Percentiles rank a stretch among this genome's conserved stretches.
These are phyloP conservation scores for Lepidopterella palustris DNA, from an alignment of 495 filamentous ascomycete genomes.

Conservation along the genomic window DNA sequence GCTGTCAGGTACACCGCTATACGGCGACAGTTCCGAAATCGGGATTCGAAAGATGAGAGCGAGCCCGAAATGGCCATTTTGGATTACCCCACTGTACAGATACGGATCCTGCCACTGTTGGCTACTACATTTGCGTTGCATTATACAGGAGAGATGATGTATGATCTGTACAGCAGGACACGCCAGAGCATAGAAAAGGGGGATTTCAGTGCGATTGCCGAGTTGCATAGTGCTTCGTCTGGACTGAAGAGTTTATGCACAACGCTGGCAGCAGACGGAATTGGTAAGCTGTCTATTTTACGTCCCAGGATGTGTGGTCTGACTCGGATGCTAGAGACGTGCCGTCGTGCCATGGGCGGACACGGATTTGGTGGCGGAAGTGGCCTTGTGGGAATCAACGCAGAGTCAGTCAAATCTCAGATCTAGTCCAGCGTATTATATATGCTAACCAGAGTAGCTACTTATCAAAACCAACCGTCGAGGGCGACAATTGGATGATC, in stretches of 20 bases:
- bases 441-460: slow-evolving; percentile 24
- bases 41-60: slow-evolving; percentile 34
- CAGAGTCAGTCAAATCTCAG: slow-evolving; percentile 27
- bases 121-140: slow-evolving; percentile 47
- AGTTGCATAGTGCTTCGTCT: slow-evolving; percentile 45
- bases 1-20: slow-evolving; percentile 43
- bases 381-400: slow-evolving; percentile 44
- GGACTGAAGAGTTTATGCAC: slow-evolving; percentile 48
- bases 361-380: slow-evolving; percentile 47
- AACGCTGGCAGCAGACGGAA: slow-evolving; percentile 44
- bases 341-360: slow-evolving; percentile 44
- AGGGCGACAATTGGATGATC: slow-evolving; percentile 52
- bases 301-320: too few relatives aligned
- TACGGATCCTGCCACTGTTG: slow-evolving; percentile 44
- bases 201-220: slow-evolving; percentile 39
- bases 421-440: not conserved
- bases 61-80: slow-evolving; percentile 42
- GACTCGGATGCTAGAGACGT: slow-evolving; percentile 43
- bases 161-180: slow-evolving; percentile 36
- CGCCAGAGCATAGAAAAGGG: slow-evolving; percentile 40
- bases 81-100: slow-evolving; percentile 47
- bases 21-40: slow-evolving; percentile 43
- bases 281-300: slow-evolving; percentile 21
- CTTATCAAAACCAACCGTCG: slow-evolving; percentile 46
- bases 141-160: slow-evolving; percentile 44